Base-by-base conservation (phyloP, 148 eudicot genomes). In the Selenicereus undatus region DNA sequence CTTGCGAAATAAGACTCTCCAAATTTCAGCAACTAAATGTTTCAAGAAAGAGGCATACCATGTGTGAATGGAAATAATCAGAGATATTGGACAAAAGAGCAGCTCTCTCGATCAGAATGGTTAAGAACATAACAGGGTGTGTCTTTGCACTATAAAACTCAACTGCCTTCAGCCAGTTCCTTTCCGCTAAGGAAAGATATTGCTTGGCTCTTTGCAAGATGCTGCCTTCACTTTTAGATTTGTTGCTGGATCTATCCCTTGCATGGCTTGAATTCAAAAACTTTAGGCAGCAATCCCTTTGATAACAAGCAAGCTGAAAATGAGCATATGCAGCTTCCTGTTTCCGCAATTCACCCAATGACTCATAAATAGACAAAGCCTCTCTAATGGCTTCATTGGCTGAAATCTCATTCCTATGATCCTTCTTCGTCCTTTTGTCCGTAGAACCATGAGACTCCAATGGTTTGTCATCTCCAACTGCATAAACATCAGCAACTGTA, bases 301-400 rank as follows among this genome's bases (percentile, higher is more conserved):
- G 99, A 84, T 89, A 90, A 76, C 93, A 90, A 84, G 95, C 99
- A 35, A 96, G 92, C 81, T 93, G 99, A 84, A 88, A 92, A 84
- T 93, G 87, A 70, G 98, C 97, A 88, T 88, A 96, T n/a, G 99
- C 95, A 70, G 95, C 94, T 88, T 96, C 99, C 85, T 96, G 99
- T 80, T 84, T 91, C 35, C 99, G 86, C 79, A 91, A 69, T 52
- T 92, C 99, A 84, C 99, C 98, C 75, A 96, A 84, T 24, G 94
- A 92, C 79, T 96, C 99, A 79, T 96, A 96, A 2, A 92, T 36
- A 74, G 89, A 88, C 80, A 96, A 73, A 71, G 99, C 99, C 86
- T 92, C 98, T 68, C 91, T 88, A 58, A 96, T 89, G 71, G 99
- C 98, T 82, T 96, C 99, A 88, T 89, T 92, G 42, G 97, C 95